Percentiles rank a stretch among this genome's conserved stretches.
Conservation (phyloP, 2,329 filamentous ascomycete species). For the Exserohilum turcica region DNA sequence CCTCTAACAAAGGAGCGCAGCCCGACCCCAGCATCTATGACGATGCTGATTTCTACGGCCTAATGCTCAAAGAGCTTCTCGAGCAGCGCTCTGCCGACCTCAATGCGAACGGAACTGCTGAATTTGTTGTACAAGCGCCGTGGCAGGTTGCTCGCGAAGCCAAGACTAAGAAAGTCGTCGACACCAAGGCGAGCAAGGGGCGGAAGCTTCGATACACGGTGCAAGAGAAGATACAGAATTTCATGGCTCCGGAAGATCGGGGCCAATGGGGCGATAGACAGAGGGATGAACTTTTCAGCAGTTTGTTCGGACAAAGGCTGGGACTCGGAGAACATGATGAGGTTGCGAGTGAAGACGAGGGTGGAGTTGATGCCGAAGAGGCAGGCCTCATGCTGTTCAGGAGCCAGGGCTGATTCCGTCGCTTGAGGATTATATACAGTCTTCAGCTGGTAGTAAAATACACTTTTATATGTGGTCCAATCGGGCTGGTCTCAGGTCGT, state of each 20-base stretch:
- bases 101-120: constrained; percentile 52
- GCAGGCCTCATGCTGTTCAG: constrained; percentile 49
- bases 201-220: constrained; percentile 92
- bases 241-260: constrained; percentile 91
- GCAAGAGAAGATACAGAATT: constrained; percentile 96
- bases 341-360: constrained; percentile 43
- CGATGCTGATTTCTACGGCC: constrained; percentile 92
- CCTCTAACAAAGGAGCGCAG: constrained; percentile 43
- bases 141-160: constrained; percentile 74
- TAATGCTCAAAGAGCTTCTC: constrained; percentile 89
- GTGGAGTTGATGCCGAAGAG: constrained; percentile 44
- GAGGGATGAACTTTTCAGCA: constrained; percentile 66
- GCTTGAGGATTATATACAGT: not conserved
- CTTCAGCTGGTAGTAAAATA: not conserved
- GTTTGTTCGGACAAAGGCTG: constrained; percentile 55
- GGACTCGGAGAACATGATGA: constrained; percentile 52
- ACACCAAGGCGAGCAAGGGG: constrained; percentile 94
- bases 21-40: constrained; percentile 70
- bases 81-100: constrained; percentile 79
- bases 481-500: too few relatives aligned
- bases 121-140: constrained; percentile 51
- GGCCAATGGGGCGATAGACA: constrained; percentile 79
- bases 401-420: constrained; percentile 21
- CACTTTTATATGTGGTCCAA: not conserved
- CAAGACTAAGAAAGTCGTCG: constrained; percentile 84